Percentiles rank a stretch among this genome's conserved stretches.
phyloP scores from a whole-genome alignment of 2,329 filamentous ascomycete species.

The Beauveria pseudobassiana region DNA sequence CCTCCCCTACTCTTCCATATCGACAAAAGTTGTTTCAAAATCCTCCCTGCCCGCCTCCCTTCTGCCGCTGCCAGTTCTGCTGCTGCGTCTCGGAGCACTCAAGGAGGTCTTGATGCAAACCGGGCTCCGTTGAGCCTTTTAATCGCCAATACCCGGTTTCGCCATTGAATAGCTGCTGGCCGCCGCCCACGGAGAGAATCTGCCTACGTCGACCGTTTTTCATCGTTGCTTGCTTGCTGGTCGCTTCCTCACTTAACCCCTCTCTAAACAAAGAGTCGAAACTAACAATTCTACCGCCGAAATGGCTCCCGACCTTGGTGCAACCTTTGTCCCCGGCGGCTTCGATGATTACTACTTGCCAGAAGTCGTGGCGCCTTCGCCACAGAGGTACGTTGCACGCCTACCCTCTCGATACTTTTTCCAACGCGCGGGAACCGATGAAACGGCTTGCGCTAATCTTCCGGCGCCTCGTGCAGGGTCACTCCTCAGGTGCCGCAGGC shows the following conservation, averaged over 20 bases:
- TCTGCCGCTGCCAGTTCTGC: background rate
- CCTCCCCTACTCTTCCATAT: background rate
- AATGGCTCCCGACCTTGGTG: conserved; percentile 30
- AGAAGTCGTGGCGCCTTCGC: conserved; percentile 49
- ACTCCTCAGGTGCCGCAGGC: conserved; percentile 95
- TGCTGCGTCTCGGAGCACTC: background rate
- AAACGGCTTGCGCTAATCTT: conserved; percentile 8
- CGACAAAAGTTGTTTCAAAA: background rate
- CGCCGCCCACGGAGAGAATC: background rate
- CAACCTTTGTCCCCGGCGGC: conserved; percentile 52
- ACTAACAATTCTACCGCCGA: background rate
- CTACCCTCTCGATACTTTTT: background rate
- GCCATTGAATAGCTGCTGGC: background rate
- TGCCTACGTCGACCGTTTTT: background rate
- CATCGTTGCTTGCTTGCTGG: background rate
- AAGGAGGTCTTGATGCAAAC: background rate
- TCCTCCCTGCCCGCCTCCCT: background rate
- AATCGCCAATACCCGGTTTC: background rate
- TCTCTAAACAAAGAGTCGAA: background rate
- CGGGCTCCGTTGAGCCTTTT: background rate
- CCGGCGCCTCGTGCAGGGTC: conserved; percentile 49
- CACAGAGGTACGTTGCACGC: conserved; percentile 43
- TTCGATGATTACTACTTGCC: conserved; percentile 55
- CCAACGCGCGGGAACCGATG: background rate
- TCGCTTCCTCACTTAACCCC: background rate